These are phyloP conservation scores for Russula griseocarnosa DNA, from an alignment of 768 basidiomycete genomes.

Conservation along the genomic window DNA sequence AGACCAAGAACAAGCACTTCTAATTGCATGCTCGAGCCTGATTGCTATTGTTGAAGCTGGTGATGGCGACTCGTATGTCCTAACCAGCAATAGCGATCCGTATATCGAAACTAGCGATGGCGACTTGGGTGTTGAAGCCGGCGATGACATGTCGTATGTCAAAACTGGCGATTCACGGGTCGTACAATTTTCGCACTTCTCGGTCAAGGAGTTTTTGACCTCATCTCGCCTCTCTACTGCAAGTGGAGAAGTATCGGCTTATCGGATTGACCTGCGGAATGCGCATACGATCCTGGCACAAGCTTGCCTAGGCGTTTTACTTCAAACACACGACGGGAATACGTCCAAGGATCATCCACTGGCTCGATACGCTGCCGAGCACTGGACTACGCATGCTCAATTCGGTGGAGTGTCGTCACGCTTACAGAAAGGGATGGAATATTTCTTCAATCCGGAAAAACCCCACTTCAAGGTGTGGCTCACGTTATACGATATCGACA, in stretches of 20 bases:
- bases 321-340: background rate
- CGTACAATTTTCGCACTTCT: constrained; percentile 1
- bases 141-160: too few species aligned
- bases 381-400: background rate
- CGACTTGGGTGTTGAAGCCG: too few species aligned
- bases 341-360: background rate
- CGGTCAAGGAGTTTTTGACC: background rate
- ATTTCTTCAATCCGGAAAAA: background rate
- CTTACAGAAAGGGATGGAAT: background rate
- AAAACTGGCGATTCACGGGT: background rate
- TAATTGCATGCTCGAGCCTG: background rate
- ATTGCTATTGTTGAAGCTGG: background rate
- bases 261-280: background rate
- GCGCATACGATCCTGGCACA: constrained; percentile 2
- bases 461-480: background rate
- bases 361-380: background rate
- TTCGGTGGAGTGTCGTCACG: background rate
- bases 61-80: too few species aligned
- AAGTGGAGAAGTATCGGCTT: background rate
- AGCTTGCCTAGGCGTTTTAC: background rate
- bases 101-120: too few species aligned
- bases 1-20: background rate
- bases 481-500: background rate
- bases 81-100: too few species aligned
- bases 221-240: background rate